phyloP scores from a whole-genome alignment of 1,139 yeast genomes.

The Taphrina deformans region DNA sequence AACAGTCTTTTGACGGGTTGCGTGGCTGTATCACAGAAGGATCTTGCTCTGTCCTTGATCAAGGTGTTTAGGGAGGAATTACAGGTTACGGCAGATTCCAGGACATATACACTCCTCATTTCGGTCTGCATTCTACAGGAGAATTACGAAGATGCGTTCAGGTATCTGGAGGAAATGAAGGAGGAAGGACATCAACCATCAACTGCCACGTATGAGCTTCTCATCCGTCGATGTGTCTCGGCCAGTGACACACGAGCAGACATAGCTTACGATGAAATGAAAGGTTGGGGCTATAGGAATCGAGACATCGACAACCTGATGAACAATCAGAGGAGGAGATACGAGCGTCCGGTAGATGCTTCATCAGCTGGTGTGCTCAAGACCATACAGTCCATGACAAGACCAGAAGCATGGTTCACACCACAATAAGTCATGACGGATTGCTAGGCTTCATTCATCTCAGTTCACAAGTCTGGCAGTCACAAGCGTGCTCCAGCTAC shows the following conservation, averaged over 20 bases:
- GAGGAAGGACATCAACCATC: constrained; percentile 28
- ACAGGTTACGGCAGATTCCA: constrained; percentile 1
- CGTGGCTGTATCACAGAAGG: background rate
- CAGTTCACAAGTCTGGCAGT: no score
- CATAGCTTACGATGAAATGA: constrained; percentile 28
- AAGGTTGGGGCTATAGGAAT: constrained; percentile 22
- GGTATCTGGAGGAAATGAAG: constrained; percentile 31
- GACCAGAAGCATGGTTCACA: background rate
- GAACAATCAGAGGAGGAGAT: background rate
- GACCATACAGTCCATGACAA: background rate
- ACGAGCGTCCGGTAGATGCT: background rate
- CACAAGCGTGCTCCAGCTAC: no score
- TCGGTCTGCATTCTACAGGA: constrained; percentile 14
- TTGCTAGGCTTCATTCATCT: no score
- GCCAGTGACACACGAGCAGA: constrained; percentile 19
- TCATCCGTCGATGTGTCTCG: constrained; percentile 18
- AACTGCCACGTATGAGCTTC: background rate
- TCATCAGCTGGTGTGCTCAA: background rate
- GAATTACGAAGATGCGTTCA: constrained; percentile 33
- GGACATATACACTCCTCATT: constrained; percentile 9
- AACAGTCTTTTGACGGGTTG: constrained; percentile 30
- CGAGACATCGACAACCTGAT: background rate
- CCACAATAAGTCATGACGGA: background rate
- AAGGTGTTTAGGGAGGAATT: constrained; percentile 9
- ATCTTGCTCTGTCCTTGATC: constrained; percentile 2